phyloP scores from a whole-genome alignment of 31 red algal species.

The Asparagopsis taxiformis region DNA sequence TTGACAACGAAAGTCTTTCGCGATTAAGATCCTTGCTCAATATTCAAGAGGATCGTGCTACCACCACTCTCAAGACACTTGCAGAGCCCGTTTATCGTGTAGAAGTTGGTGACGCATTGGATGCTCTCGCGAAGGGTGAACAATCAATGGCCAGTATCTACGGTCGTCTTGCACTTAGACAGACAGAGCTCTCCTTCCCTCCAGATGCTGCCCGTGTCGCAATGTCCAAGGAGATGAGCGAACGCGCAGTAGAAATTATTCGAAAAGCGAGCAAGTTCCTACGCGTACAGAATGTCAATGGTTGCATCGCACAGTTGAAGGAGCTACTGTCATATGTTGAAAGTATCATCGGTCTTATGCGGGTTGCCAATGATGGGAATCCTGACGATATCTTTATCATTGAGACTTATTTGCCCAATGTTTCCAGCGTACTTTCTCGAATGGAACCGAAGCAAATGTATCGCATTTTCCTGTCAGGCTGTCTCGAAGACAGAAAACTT shows the following conservation, averaged over 20 bases:
- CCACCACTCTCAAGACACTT: slow-evolving; percentile 34
- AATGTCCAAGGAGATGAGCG: slow-evolving; percentile 19
- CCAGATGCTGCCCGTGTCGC: slow-evolving; percentile 36
- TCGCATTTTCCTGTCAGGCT: slow-evolving; percentile 80
- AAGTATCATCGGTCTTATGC: slow-evolving; percentile 24
- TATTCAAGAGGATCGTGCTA: slow-evolving; percentile 62
- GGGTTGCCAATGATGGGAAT: slow-evolving; percentile 9
- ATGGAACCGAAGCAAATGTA: slow-evolving; percentile 80
- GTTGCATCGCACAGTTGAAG: slow-evolving; percentile 50
- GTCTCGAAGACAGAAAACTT: slow-evolving; percentile 62
- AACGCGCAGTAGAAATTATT: slow-evolving; percentile 20
- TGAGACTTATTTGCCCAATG: slow-evolving; percentile 36
- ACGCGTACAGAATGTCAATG: slow-evolving; percentile 74
- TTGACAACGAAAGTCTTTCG: slow-evolving; percentile 39
- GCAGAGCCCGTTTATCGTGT: slow-evolving; percentile 66
- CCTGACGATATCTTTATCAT: slow-evolving; percentile 25
- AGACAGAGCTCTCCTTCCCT: slow-evolving; percentile 55
- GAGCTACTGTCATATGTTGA: slow-evolving; percentile 50
- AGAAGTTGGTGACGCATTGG: slow-evolving; percentile 57
- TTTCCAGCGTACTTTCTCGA: slow-evolving; percentile 25
- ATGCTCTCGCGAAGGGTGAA: slow-evolving; percentile 36
- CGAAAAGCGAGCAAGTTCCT: slow-evolving; percentile 50
- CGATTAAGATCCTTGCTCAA: slow-evolving; percentile 36
- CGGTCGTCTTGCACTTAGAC: slow-evolving; percentile 55
- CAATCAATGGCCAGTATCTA: slow-evolving; percentile 44